Percentiles rank a stretch among this genome's conserved stretches.
Evolutionary conservation across 2,329 filamentous ascomycete species (phyloP).

Genomic region (Emmonsiellopsis sp.): DNA sequence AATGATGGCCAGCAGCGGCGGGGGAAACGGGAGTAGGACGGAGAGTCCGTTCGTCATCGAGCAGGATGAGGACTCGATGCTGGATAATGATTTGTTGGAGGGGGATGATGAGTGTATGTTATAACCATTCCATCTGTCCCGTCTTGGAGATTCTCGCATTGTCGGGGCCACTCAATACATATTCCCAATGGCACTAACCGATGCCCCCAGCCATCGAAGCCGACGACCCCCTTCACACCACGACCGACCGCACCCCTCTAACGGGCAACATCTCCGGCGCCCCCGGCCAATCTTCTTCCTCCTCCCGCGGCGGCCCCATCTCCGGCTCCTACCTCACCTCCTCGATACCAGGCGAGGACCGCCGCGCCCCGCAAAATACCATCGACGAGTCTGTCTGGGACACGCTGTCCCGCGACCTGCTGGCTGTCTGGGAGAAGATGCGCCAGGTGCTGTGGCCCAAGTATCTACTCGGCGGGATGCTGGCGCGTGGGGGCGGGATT

Average conservation of each 20-base stretch:
- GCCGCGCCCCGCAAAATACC: constrained; percentile 78
- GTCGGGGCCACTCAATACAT: neutral
- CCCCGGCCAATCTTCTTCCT: neutral
- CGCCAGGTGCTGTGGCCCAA: constrained; percentile 92
- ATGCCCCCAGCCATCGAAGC: constrained; percentile 64
- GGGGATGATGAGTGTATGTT: constrained; percentile 59
- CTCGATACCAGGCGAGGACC: constrained; percentile 84
- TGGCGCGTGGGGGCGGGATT: constrained; percentile 46
- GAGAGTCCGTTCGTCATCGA: constrained; percentile 46
- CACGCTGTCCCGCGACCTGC: constrained; percentile 81
- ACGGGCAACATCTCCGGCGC: constrained; percentile 60
- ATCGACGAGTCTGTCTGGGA: constrained; percentile 98
- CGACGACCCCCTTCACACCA: constrained; percentile 67
- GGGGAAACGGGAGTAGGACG: constrained; percentile 8
- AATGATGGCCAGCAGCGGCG: constrained; percentile 23
- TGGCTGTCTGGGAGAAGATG: constrained; percentile 97
- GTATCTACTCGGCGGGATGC: constrained; percentile 68
- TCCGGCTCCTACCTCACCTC: constrained; percentile 80
- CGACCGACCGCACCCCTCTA: constrained; percentile 66
- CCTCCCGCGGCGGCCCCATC: constrained; percentile 25
- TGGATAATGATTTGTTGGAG: constrained; percentile 67
- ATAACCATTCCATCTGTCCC: too few species aligned
- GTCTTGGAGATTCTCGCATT: neutral
- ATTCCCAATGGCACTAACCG: neutral
- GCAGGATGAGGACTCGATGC: constrained; percentile 50